Percentiles rank a stretch among this genome's conserved stretches.
Conservation (phyloP, 2,329 filamentous ascomycete genomes). For the Colletotrichum sansevieriae region DNA sequence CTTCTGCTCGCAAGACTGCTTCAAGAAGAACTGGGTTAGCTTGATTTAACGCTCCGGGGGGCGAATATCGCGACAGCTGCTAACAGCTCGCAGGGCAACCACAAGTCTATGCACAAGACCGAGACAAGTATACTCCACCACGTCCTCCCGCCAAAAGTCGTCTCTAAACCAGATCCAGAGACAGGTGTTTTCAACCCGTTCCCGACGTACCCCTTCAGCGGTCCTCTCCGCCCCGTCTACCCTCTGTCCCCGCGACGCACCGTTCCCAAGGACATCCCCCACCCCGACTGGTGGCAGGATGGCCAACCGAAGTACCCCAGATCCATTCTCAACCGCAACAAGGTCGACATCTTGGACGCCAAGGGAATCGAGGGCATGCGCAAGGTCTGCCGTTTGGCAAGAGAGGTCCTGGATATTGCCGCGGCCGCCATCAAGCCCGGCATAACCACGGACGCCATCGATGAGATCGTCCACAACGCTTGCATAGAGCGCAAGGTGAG, state of each 20-base stretch:
- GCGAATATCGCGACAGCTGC: slow-evolving; percentile 31
- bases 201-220: slow-evolving; percentile 86
- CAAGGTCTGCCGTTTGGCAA: slow-evolving; percentile 86
- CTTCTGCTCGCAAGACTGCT: slow-evolving; percentile 99
- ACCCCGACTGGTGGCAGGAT: slow-evolving; percentile 89
- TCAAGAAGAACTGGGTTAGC: slow-evolving; percentile 97
- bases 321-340: slow-evolving; percentile 77
- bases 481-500: slow-evolving; percentile 92
- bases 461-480: slow-evolving; percentile 94
- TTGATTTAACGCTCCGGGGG: slow-evolving; percentile 17
- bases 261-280: slow-evolving; percentile 83
- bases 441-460: slow-evolving; percentile 94
- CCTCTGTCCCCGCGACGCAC: slow-evolving; percentile 79
- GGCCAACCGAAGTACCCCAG: slow-evolving; percentile 77
- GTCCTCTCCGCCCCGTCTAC: slow-evolving; percentile 86
- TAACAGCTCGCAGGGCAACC: slow-evolving; percentile 70
- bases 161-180: slow-evolving; percentile 92
- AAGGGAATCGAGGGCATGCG: slow-evolving; percentile 90
- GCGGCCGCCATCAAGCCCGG: slow-evolving; percentile 88
- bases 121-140: slow-evolving; percentile 81
- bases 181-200: slow-evolving; percentile 94
- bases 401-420: slow-evolving; percentile 94
- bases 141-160: slow-evolving; percentile 81
- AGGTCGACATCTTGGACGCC: slow-evolving; percentile 85
- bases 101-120: slow-evolving; percentile 88